Base-by-base conservation (phyloP, 306 rosid genomes). In the Pterocarpus macrocarpus region DNA sequence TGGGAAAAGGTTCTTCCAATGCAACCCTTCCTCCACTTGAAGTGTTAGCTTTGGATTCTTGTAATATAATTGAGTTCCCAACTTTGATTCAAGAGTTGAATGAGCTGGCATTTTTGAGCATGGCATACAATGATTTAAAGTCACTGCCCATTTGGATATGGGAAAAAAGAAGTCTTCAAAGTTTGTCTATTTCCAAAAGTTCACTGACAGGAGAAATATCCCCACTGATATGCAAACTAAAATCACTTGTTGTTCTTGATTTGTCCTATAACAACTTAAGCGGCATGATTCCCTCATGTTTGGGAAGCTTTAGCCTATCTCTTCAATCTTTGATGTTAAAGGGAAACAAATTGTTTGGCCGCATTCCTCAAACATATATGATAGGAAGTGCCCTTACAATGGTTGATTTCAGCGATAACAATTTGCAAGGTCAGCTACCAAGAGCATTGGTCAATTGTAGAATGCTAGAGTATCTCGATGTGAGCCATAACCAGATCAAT, bases 341-440 rank as follows among this genome's bases (percentile, higher is more conserved):
- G 7, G 84, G 57, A 3, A 84, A 80, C 57, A 68, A 17, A 8
- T 53, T 84, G 8, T 1, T 0, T 61, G 81, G 75, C 39, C 10
- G 1, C 34, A 75, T 75, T 80, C 75, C 81, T 43, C 84, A 80
- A 6, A 53, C 75, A 16, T 84, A 22, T 10, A 2, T 9, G 39
- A 34, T 9, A 8, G 8, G 28, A 39, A 80, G 52, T 34, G 16
- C 13, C 2, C 34, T 75, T 0, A 38, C 2, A 15, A 13, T 80
- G 43, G 8, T 34, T 5, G 2, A 11, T 69, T 80, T 55, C 4
- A 88, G 69, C 81, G 79, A 56, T n/a, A 72, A 44, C 83, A 44
- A 56, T 45, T 22, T 90, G 3, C 80, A 36, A 0, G 90, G 97
- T 15, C 81, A 45, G 52, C 10, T 89, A 17, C 92, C 90, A 7